Evolutionary conservation across 176 grass and related monocot genomes (phyloP), one percentile per base, ranked within the genome.

Genomic region (Luzula sylvatica): DNA sequence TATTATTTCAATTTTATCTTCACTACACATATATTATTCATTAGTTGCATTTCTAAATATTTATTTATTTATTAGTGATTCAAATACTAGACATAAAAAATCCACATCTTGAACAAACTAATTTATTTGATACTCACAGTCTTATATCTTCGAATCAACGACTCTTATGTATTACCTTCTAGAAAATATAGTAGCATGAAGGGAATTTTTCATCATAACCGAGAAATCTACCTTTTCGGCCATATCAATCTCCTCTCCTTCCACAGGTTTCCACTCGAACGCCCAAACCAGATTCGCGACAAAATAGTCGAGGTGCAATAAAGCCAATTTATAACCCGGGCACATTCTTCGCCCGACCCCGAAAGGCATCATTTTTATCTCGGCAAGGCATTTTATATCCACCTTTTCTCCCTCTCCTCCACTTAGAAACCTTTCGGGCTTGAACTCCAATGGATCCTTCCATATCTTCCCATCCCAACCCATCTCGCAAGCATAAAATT

Each of bases 371-470:
- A n/a, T n/a, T 68, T 70, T 83, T 23, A 83, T 83, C 68, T 80
- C 71, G 47, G 43, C 56, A 17, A 71, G 79, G 8, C 65, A 70
- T 0, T 41, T 82, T 8, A 88, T 11, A 41, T 82, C 69, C 60
- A 82, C 73, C 23, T 7, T 52, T n/a, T 44, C 57, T 2, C 66
- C 75, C 57, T 75, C 69, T 2, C 74, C 84, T 1, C 66, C 65
- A n/a, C n/a, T n/a, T 55, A 83, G 1, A 67, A 88, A 88, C 61
- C 84, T 18, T 23, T 83, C 79, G 86, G n/a, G n/a, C n/a, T n/a
- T n/a, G n/a, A n/a, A n/a, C n/a, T n/a, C n/a, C n/a, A n/a, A n/a
- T n/a, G n/a, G 67, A 7, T 58, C 68, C 48, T 51, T 42, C 86
- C 86, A 92, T 2, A 23, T 65, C 64, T 13, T 24, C 48, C 11